Percentiles rank a stretch among this genome's conserved stretches.
Evolutionary conservation across 495 filamentous ascomycete species (phyloP).

Genomic region (Haplographium delicatum): DNA sequence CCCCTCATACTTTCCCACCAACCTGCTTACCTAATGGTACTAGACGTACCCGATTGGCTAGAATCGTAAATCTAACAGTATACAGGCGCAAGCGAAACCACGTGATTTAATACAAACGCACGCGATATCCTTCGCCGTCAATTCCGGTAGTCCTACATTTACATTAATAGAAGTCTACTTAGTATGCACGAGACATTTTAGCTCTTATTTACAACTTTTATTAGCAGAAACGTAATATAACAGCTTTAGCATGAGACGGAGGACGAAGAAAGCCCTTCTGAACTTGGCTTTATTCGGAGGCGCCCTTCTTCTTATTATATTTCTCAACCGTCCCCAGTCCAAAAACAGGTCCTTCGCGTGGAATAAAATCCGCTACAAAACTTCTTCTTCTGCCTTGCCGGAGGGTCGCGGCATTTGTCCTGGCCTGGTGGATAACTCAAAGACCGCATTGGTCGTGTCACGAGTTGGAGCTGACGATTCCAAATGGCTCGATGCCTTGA

Average conservation of each 20-base stretch:
- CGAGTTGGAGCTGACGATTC: constrained; percentile 10
- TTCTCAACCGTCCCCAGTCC: constrained; percentile 10
- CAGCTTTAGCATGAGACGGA: constrained; percentile 13
- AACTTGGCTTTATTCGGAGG: constrained; percentile 6
- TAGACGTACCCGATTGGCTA: too few relatives aligned
- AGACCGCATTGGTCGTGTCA: constrained; percentile 16
- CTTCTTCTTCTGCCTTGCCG: constrained; percentile 4
- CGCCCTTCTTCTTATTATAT: constrained; percentile 9
- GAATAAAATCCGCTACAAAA: constrained; percentile 16
- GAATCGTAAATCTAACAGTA: too few relatives aligned
- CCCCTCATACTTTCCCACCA: too few relatives aligned
- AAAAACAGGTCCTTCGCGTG: constrained; percentile 12
- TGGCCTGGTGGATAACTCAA: constrained; percentile 5
- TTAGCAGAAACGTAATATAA: neutral
- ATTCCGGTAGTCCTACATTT: too few relatives aligned
- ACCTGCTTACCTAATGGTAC: too few relatives aligned
- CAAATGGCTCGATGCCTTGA: constrained; percentile 12
- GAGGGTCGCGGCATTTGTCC: constrained; percentile 15
- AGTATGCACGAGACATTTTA: too few relatives aligned
- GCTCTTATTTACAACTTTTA: neutral
- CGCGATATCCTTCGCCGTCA: too few relatives aligned
- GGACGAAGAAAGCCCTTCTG: constrained; percentile 6
- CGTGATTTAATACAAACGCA: too few relatives aligned
- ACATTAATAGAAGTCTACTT: too few relatives aligned
- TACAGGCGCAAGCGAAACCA: too few relatives aligned